These are phyloP conservation scores for Leptodermis oblonga DNA, from an alignment of 257 asterid species.

Conservation along the genomic window DNA sequence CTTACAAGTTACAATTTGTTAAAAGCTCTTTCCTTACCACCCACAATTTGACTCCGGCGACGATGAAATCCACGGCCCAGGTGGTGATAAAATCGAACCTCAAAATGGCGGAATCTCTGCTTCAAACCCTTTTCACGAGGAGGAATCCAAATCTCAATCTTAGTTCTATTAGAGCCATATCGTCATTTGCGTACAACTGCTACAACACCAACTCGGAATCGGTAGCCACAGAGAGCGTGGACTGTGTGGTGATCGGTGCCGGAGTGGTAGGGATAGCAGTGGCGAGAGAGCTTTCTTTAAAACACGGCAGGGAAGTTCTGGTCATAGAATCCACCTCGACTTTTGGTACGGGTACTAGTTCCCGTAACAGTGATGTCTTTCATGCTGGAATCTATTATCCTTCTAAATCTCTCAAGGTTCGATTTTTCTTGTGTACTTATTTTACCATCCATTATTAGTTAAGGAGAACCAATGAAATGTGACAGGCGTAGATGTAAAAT, in stretches of 20 bases:
- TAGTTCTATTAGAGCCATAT: slow-evolving; percentile 12
- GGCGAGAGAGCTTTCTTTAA: slow-evolving; percentile 73
- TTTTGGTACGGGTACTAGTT: slow-evolving; percentile 72
- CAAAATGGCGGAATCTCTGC: background rate
- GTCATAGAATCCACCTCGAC: slow-evolving; percentile 74
- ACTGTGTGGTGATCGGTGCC: slow-evolving; percentile 81
- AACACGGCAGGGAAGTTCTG: slow-evolving; percentile 60
- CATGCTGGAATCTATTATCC: slow-evolving; percentile 91
- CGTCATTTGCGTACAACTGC: slow-evolving; percentile 9
- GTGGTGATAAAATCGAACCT: background rate
- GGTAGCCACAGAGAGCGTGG: slow-evolving; percentile 50
- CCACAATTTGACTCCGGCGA: too few relatives aligned
- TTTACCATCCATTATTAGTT: too few relatives aligned
- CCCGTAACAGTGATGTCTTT: slow-evolving; percentile 91
- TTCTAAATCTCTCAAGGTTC: slow-evolving; percentile 66
- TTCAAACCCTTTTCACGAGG: background rate
- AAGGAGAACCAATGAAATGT: too few relatives aligned
- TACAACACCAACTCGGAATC: slow-evolving; percentile 18
- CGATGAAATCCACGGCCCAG: slow-evolving; percentile 3
- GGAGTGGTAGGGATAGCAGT: slow-evolving; percentile 88
- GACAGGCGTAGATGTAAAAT: too few relatives aligned
- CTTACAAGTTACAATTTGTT: too few relatives aligned
- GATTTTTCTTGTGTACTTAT: too few relatives aligned
- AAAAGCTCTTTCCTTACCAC: too few relatives aligned
- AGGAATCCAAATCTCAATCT: background rate